A percentile compares a stretch with the other conserved stretches of the same genome.
Evolutionary conservation across 768 basidiomycete species (phyloP).

Genomic region (Tephrocybe sp.): DNA sequence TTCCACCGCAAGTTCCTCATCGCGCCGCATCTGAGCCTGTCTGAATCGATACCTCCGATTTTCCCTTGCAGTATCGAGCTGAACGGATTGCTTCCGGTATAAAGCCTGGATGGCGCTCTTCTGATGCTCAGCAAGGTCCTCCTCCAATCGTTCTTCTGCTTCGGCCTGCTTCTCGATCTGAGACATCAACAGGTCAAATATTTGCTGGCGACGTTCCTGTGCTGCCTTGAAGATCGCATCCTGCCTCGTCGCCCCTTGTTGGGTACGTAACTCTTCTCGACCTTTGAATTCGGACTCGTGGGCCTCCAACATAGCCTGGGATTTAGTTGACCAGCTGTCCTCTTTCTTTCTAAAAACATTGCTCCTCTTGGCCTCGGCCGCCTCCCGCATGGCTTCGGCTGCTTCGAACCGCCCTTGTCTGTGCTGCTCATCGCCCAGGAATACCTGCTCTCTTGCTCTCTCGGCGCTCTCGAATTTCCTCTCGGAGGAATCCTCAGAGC

Average conservation of each 20-base stretch:
- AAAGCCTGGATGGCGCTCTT: background rate
- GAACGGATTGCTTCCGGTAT: background rate
- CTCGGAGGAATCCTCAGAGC: too few relatives aligned
- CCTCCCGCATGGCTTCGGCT: background rate
- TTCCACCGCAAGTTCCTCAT: background rate
- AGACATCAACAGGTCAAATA: background rate
- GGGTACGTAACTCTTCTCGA: background rate
- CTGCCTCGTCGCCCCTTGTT: background rate
- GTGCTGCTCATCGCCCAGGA: background rate
- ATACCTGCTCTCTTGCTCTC: background rate
- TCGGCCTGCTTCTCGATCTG: constrained; percentile 1
- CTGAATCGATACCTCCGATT: background rate
- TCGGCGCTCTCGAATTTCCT: background rate
- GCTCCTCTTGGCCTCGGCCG: background rate
- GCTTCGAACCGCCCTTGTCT: background rate
- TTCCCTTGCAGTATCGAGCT: background rate
- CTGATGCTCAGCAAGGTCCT: background rate
- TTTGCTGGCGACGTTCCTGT: background rate
- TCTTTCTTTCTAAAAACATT: background rate
- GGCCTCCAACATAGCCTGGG: background rate
- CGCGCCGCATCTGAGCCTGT: background rate
- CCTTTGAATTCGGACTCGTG: background rate
- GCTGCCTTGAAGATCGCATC: background rate
- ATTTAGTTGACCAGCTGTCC: background rate
- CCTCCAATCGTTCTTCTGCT: background rate